Conservation (phyloP, 306 rosid species). For the Gynostemma pentaphyllum region DNA sequence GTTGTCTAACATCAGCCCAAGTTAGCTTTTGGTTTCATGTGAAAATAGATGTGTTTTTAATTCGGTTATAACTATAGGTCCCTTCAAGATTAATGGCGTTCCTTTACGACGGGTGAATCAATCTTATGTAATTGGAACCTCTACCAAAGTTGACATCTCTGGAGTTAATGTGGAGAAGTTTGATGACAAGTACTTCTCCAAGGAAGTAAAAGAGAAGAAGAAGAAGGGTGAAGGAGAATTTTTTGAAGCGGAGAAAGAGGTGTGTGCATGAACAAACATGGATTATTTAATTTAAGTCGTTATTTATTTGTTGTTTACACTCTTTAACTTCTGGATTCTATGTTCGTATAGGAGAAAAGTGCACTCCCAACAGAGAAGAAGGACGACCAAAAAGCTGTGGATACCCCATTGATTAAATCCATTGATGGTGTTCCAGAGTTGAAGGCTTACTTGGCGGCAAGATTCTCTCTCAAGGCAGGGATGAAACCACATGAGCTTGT, state of each 20-base stretch:
- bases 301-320: neutral
- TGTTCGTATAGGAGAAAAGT: conserved; percentile 5
- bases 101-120: conserved; percentile 66
- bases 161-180: conserved; percentile 31
- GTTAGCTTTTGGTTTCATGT: neutral
- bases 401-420: conserved; percentile 7
- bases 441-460: conserved; percentile 13
- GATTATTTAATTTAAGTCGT: neutral
- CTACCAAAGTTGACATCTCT: conserved; percentile 52
- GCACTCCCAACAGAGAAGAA: conserved; percentile 9
- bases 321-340: neutral
- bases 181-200: conserved; percentile 49
- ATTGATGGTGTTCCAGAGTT: conserved; percentile 1
- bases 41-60: neutral
- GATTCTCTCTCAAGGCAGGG: conserved; percentile 12
- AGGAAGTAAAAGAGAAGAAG: conserved; percentile 41
- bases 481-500: conserved; percentile 17
- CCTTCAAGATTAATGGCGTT: conserved; percentile 58
- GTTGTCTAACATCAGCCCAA: neutral
- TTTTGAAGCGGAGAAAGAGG: conserved; percentile 58
- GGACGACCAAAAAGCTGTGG: conserved; percentile 15
- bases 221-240: conserved; percentile 51
- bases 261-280: conserved; percentile 3
- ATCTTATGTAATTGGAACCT: conserved; percentile 50
- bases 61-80: conserved; percentile 26